Evolutionary conservation across 495 filamentous ascomycete genomes (phyloP), one percentile per base, ranked within the genome.

Genomic region (Talaromyces wortmannii): DNA sequence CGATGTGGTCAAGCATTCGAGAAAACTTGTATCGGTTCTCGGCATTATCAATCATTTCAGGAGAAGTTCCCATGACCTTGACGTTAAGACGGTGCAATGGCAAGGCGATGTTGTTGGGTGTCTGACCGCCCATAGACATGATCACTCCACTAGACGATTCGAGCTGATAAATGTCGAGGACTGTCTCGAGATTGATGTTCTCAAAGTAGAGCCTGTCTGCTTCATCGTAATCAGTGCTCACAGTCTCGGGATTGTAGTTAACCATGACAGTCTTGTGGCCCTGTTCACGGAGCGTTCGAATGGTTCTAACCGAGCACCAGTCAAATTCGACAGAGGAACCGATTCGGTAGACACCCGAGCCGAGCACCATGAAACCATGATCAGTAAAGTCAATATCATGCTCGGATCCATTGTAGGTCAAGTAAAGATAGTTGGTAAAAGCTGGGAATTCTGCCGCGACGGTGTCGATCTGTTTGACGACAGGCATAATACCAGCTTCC

Each of bases 11-110:
- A 40, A 98, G 77, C 72, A 98, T 97, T 61, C 91, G 91, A 5
- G 92, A 97, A 77, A 98, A 98, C 74, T 98, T 97, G 79, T 96
- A 96, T 16, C 94, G 85, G 69, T 98, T 98, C 73, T 98, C 94
- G 10, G 94, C 94, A 32, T 83, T 89, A 62, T 98, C 94, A 64
- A 98, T 98, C 94, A 97, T 97, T 68, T 98, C 92, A 31, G 94
- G 94, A 0, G 94, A 96, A 2, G 94, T 98, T 59, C 94, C 94
- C 0, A 96, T 78, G 16, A 98, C 86, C 71, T 89, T 91, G 61
- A 96, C 89, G 45, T 95, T 94, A 13, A 92, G 77, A 42, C 92
- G 88, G 59, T 90, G 84, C 23, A 97, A 79, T 1, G 89, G 90
- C 52, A 97, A 78, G 17, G 94, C 92, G 61, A 97, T 97, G 76